A percentile compares a stretch with the other conserved stretches of the same genome.
These are phyloP conservation scores for Colletotrichum liriopes DNA, from an alignment of 2,329 filamentous ascomycete genomes.

Conservation along the genomic window DNA sequence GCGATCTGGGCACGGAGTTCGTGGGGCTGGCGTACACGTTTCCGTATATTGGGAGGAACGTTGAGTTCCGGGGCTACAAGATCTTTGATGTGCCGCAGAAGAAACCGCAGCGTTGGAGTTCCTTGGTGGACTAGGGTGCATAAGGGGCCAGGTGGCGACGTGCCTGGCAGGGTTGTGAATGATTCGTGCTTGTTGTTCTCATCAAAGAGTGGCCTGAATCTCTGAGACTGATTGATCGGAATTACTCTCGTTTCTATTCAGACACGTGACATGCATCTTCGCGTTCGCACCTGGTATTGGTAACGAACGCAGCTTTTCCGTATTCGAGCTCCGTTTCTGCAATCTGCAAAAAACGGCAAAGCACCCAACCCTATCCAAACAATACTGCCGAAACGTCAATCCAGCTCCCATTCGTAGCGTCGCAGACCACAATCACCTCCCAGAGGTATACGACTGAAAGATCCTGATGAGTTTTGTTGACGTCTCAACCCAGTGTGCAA, in stretches of 20 bases:
- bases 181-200: not conserved
- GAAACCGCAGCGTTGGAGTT: not conserved
- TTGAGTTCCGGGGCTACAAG: not conserved
- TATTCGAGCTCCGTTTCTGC: not conserved
- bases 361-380: not conserved
- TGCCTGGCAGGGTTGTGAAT: not conserved
- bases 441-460: not conserved
- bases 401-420: not conserved
- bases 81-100: not conserved
- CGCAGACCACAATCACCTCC: not conserved
- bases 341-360: not conserved
- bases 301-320: not conserved
- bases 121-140: not conserved
- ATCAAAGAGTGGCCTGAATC: not conserved
- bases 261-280: not conserved
- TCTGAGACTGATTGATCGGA: no score
- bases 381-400: not conserved
- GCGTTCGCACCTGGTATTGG: not conserved
- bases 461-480: not conserved
- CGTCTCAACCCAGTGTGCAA: conserved; percentile 17
- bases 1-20: not conserved
- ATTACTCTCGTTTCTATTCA: not conserved
- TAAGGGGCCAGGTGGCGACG: not conserved
- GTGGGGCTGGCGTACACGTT: not conserved
- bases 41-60: not conserved